Percentiles rank a stretch among this genome's conserved stretches.
phyloP scores from a whole-genome alignment of 345 rosid species.

The Acer yangbiense region DNA sequence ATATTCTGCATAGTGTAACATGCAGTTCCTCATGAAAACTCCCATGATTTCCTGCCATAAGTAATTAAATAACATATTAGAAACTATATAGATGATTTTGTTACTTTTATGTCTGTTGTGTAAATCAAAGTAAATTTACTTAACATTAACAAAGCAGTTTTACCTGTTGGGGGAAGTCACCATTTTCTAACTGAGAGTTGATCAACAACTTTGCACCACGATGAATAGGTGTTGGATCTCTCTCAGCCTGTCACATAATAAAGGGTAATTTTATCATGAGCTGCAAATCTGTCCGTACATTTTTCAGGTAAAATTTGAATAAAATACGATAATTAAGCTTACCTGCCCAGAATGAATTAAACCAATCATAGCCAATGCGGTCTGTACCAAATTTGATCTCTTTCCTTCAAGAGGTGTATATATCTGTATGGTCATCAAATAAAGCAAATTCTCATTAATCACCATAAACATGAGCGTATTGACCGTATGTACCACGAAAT shows the following conservation, averaged over 20 bases:
- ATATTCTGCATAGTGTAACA: slow-evolving; percentile 45
- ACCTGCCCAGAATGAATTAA: slow-evolving; percentile 63
- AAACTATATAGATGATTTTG: background rate
- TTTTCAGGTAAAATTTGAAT: background rate
- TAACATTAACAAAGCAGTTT: background rate
- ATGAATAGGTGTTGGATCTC: slow-evolving; percentile 66
- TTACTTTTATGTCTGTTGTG: too few species aligned
- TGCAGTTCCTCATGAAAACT: slow-evolving; percentile 45
- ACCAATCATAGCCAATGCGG: slow-evolving; percentile 54
- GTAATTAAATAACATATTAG: background rate
- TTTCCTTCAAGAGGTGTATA: slow-evolving; percentile 49
- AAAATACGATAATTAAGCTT: background rate
- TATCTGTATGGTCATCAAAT: slow-evolving; percentile 21
- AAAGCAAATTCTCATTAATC: background rate
- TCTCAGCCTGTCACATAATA: slow-evolving; percentile 34
- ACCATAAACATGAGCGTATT: too few species aligned
- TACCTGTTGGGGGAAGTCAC: slow-evolving; percentile 79
- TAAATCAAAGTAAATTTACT: too few species aligned
- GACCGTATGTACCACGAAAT: too few species aligned
- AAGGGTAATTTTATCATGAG: background rate
- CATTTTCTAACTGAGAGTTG: slow-evolving; percentile 62
- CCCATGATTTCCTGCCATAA: slow-evolving; percentile 44
- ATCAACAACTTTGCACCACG: slow-evolving; percentile 66
- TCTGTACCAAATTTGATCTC: slow-evolving; percentile 55
- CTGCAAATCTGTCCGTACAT: background rate